These are phyloP conservation scores for Pisolithus sp. DNA, from an alignment of 768 basidiomycete species.

Conservation along the genomic window DNA sequence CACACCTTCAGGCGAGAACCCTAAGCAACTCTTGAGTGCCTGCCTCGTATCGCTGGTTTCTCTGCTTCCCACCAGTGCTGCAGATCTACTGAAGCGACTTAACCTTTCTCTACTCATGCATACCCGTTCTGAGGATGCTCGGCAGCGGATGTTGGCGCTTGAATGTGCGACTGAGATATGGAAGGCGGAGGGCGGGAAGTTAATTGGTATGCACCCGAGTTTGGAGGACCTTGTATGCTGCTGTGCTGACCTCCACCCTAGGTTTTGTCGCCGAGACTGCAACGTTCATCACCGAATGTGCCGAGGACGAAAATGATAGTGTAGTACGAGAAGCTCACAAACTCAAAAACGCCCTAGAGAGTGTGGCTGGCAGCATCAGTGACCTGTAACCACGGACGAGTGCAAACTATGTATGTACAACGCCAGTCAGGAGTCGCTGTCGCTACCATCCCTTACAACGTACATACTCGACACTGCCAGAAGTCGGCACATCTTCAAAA, in stretches of 20 bases:
- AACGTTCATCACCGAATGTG: conserved; percentile 81
- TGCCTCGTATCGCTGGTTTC: conserved; percentile 16
- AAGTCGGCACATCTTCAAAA: no score
- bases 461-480: no score
- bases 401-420: no score
- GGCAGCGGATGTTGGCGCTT: conserved; percentile 65
- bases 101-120: conserved; percentile 85
- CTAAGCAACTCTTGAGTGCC: conserved; percentile 8
- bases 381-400: conserved; percentile 17
- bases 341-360: conserved; percentile 68
- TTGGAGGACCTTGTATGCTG: neutral
- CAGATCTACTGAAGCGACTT: conserved; percentile 60
- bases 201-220: conserved; percentile 47
- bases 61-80: conserved; percentile 12
- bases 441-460: no score
- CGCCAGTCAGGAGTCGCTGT: no score
- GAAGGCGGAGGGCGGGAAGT: conserved; percentile 67
- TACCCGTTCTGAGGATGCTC: conserved; percentile 76
- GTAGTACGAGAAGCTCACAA: conserved; percentile 66
- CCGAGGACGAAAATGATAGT: conserved; percentile 82
- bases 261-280: conserved; percentile 77
- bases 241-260: conserved; percentile 20
- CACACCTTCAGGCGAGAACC: conserved; percentile 1
- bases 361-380: conserved; percentile 54
- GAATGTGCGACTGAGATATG: conserved; percentile 67